These are phyloP conservation scores for Cyclotella sp. DNA, from an alignment of 108 stramenopile genomes.

Conservation along the genomic window DNA sequence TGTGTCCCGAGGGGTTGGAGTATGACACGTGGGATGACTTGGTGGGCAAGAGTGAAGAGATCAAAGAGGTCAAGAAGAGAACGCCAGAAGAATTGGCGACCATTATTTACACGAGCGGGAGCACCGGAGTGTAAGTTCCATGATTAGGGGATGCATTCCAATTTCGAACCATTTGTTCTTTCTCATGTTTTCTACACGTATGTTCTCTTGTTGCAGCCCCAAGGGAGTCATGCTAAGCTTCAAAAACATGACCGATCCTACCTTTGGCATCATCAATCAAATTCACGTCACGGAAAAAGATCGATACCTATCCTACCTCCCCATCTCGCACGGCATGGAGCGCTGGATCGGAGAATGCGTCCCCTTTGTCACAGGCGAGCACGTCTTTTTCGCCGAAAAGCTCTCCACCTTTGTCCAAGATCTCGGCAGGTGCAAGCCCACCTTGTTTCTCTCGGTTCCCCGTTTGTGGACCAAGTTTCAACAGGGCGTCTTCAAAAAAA, in stretches of 20 bases:
- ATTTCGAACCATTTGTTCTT: background rate
- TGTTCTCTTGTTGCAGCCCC: no score
- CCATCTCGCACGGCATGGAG: constrained; percentile 85
- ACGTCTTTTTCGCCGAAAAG: constrained; percentile 73
- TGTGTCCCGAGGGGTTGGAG: constrained; percentile 57
- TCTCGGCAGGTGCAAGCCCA: constrained; percentile 72
- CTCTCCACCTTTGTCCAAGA: constrained; percentile 75
- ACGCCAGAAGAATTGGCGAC: constrained; percentile 77
- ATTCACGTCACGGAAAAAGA: constrained; percentile 63
- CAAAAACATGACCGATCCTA: constrained; percentile 62
- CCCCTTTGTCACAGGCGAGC: constrained; percentile 56
- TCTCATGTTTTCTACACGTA: background rate
- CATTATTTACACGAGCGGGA: constrained; percentile 83
- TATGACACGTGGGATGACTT: constrained; percentile 71
- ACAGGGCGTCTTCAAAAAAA: constrained; percentile 74
- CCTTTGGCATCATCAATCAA: constrained; percentile 56
- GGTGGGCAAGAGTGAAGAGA: constrained; percentile 37
- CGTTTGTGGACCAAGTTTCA: constrained; percentile 88
- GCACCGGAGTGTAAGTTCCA: constrained; percentile 71
- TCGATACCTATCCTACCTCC: constrained; percentile 79
- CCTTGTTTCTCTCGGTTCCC: constrained; percentile 78
- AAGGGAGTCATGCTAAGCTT: constrained; percentile 86
- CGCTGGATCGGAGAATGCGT: constrained; percentile 82
- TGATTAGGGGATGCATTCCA: background rate
- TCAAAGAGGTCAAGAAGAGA: constrained; percentile 60